Evolutionary conservation across 2,329 filamentous ascomycete species (phyloP), one percentile per base, ranked within the genome.

Genomic region (Ceratocystis lukuohia): DNA sequence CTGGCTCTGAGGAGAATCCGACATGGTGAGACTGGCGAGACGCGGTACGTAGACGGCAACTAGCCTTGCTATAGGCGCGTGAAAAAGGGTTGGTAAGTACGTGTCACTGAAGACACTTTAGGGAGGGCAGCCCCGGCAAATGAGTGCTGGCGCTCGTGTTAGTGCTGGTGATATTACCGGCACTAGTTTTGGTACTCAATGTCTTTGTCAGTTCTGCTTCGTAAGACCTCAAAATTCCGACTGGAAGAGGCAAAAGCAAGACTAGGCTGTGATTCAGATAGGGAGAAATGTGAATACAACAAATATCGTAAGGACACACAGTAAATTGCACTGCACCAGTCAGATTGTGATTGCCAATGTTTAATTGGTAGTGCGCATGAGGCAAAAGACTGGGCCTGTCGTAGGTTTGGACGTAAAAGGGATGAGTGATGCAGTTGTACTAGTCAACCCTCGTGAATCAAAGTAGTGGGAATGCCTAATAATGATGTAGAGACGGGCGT

Each of bases 1-100:
- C 30, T 68, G 67, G 48, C 62, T 64, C 85, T 91, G 82, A 78
- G 82, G 82, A 79, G 83, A 84, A 78, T 84, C 89, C 82, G 92
- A 96, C 92, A 96, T 94, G 41, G 7, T 44, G 50, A 59, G 17
- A 59, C 15, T 50, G 22, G 46, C 22, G 56, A 17, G 7, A 33
- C 30, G 56, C 30, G 56, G 5, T 59, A 20, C n/a, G 28, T 59
- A 7, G 7, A 33, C 28, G 4, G 28, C 56, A 25, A n/a, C 15
- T 59, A 37, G 28, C 12, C 56, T 37, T 33, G n/a, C 33, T 59
- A 37, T 59, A 59, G 7, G 22, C 56, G 33, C 56, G 56, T 15
- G 56, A 33, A 59, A 59, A 59, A 8, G n/a, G 20, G 5, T 15
- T 17, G 25, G 48, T 12, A 25, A 53, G 8, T 10, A 25, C 22